These are phyloP conservation scores for Teunomyces cretensis DNA, from an alignment of 805 yeast genomes.

Conservation along the genomic window DNA sequence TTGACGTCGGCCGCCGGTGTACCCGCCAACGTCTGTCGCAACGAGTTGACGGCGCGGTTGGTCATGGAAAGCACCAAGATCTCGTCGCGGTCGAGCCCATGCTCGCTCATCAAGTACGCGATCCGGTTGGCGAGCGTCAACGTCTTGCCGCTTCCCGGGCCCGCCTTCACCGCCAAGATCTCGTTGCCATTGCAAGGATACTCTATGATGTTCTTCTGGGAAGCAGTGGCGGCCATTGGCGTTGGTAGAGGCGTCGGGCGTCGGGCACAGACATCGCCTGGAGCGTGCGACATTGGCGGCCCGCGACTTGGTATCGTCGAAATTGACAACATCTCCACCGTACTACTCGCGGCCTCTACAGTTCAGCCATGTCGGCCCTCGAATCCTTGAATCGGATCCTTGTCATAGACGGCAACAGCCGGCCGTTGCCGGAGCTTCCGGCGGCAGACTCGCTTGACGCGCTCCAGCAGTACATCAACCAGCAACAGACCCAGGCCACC, in stretches of 20 bases:
- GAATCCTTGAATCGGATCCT: conserved; percentile 10
- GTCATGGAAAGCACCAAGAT: conserved; percentile 67
- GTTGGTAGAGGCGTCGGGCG: neutral
- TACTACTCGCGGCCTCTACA: neutral
- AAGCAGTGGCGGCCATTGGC: conserved; percentile 9
- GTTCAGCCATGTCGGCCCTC: conserved; percentile 12
- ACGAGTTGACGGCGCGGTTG: conserved; percentile 60
- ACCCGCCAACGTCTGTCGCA: conserved; percentile 29
- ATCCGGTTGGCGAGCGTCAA: conserved; percentile 56
- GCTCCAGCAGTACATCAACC: conserved; percentile 8
- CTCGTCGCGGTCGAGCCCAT: conserved; percentile 47
- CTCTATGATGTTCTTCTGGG: conserved; percentile 48
- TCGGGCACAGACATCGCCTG: too few relatives aligned
- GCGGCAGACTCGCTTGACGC: conserved; percentile 7
- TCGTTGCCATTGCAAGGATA: conserved; percentile 38
- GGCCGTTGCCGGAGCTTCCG: conserved; percentile 7
- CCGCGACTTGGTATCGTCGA: neutral
- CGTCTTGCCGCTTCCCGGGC: conserved; percentile 78
- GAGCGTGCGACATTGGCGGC: neutral
- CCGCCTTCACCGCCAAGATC: conserved; percentile 57
- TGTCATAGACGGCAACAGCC: neutral
- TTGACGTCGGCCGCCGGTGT: conserved; percentile 36
- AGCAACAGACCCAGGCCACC: neutral
- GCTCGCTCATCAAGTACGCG: conserved; percentile 41
- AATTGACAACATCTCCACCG: neutral